These are phyloP conservation scores for Funneliformis mosseae DNA, from an alignment of 192 early-diverging fungal species.

Conservation along the genomic window DNA sequence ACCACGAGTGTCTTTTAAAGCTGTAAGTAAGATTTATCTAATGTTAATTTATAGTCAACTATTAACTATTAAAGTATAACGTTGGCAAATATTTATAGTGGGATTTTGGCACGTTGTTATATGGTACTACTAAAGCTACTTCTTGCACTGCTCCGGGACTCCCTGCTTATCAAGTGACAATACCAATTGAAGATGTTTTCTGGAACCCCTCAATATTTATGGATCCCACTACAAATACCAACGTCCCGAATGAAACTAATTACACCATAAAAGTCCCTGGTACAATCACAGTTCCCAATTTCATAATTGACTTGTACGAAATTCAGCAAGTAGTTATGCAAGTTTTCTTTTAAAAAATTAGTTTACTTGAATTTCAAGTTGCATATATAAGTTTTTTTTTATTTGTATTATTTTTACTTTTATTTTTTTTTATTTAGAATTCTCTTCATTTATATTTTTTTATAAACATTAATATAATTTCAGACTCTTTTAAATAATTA, in stretches of 20 bases:
- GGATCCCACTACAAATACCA: background rate
- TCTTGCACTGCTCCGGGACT: constrained; percentile 1
- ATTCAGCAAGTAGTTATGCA: background rate
- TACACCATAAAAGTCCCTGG: background rate
- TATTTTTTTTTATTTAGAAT: too few relatives aligned
- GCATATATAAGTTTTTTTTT: too few relatives aligned
- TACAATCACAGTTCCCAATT: background rate
- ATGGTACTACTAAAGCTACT: background rate
- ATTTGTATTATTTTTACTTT: too few relatives aligned
- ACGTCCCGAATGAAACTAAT: background rate
- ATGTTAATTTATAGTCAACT: background rate
- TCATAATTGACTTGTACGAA: constrained; percentile 1
- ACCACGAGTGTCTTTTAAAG: constrained; percentile 10
- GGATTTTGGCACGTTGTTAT: constrained; percentile 11
- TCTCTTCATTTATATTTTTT: too few relatives aligned
- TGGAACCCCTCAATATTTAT: constrained; percentile 1
- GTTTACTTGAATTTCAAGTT: too few relatives aligned
- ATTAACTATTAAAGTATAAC: background rate
- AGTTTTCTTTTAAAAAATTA: too few relatives aligned
- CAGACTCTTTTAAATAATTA: too few relatives aligned
- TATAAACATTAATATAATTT: too few relatives aligned
- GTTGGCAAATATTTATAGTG: constrained; percentile 6
- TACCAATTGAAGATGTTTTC: constrained; percentile 20
- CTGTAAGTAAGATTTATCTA: constrained; percentile 13
- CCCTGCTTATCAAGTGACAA: constrained; percentile 22